Percentiles rank a stretch among this genome's conserved stretches.
Evolutionary conservation across 164 flowering plant species (phyloP).

Genomic region (Dillenia suffruticosa): DNA sequence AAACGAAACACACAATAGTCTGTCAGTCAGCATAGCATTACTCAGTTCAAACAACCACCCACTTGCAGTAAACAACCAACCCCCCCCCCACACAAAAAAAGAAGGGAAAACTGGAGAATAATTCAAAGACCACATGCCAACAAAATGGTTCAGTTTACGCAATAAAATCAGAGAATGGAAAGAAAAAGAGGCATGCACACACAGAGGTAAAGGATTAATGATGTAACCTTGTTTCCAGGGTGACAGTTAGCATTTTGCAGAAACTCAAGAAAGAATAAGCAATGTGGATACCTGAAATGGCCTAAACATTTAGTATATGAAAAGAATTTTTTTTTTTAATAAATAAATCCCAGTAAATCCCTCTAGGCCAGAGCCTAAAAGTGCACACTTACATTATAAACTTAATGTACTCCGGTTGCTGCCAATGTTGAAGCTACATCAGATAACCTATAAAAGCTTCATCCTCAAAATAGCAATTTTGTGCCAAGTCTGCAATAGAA

Average conservation of each 20-base stretch:
- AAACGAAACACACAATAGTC: background rate
- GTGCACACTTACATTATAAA: slow-evolving; percentile 74
- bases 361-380: background rate
- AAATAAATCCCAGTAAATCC: too few relatives aligned
- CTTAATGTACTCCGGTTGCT: slow-evolving; percentile 78
- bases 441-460: slow-evolving; percentile 99
- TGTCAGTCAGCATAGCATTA: too few relatives aligned
- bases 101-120: too few relatives aligned
- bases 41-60: too few relatives aligned
- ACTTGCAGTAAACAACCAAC: too few relatives aligned
- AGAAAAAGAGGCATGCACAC: background rate
- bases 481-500: slow-evolving; percentile 77
- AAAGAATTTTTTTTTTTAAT: too few relatives aligned
- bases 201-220: slow-evolving; percentile 1
- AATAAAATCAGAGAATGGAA: too few relatives aligned
- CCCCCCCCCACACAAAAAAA: too few relatives aligned
- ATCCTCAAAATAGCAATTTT: slow-evolving; percentile 94
- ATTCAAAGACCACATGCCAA: too few relatives aligned
- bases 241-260: slow-evolving; percentile 92
- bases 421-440: slow-evolving; percentile 96
- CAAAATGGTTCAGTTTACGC: too few relatives aligned
- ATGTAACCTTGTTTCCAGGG: slow-evolving; percentile 83
- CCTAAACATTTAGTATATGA: background rate
- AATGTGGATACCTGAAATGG: slow-evolving; percentile 87
- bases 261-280: slow-evolving; percentile 90